A percentile compares a stretch with the other conserved stretches of the same genome.
phyloP scores from a whole-genome alignment of 305 asterid species.

The Striga hermonthica region DNA sequence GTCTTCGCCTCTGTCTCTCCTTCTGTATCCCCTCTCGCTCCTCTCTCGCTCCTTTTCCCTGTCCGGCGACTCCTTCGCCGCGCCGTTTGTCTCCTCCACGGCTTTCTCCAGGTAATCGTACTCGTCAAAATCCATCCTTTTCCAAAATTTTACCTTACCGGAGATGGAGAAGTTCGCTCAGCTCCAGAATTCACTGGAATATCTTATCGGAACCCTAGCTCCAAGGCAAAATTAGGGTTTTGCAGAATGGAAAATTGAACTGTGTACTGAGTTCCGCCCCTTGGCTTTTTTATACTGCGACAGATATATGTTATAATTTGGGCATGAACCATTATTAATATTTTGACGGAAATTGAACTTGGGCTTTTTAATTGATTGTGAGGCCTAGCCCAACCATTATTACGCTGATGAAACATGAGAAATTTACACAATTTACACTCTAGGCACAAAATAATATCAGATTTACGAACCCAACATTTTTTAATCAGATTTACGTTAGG shows the following conservation, averaged over 20 bases:
- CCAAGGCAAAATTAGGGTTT: constrained; percentile 36
- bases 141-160: constrained; percentile 7
- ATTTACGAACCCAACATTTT: too few relatives aligned
- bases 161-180: constrained; percentile 16
- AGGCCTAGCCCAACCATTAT: too few relatives aligned
- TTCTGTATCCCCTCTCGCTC: constrained; percentile 66
- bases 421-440: too few relatives aligned
- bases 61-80: constrained; percentile 54
- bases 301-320: too few relatives aligned
- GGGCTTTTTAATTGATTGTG: too few relatives aligned
- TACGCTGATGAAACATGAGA: too few relatives aligned
- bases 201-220: constrained; percentile 34
- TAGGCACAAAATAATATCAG: too few relatives aligned
- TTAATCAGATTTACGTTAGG: too few relatives aligned
- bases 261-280: too few relatives aligned
- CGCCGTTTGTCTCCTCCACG: constrained; percentile 73
- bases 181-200: constrained; percentile 5
- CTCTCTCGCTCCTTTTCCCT: constrained; percentile 56
- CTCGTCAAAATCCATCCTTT: constrained; percentile 90
- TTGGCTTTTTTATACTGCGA: too few relatives aligned
- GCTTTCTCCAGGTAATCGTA: constrained; percentile 90
- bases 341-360: too few relatives aligned
- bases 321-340: too few relatives aligned
- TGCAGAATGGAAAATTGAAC: not conserved
- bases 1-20: constrained; percentile 64